Evolutionary conservation across 805 yeast genomes (phyloP).

Genomic region (Zygosaccharomyces lentus): DNA sequence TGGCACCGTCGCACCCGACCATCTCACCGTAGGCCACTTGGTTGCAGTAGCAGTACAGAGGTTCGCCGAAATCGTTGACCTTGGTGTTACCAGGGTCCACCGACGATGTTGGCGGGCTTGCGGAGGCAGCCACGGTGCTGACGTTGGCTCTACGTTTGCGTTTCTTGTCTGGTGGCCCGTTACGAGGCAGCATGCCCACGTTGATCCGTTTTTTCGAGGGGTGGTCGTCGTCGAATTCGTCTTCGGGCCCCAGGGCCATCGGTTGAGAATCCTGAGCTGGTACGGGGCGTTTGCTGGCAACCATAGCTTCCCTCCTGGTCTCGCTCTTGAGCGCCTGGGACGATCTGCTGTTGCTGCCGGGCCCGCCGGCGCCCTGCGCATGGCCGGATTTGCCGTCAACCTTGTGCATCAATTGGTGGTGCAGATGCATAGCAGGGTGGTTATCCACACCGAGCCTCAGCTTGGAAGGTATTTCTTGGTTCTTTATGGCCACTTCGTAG

Average conservation of each 20-base stretch:
- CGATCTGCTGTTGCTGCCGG: constrained; percentile 37
- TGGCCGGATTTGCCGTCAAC: constrained; percentile 21
- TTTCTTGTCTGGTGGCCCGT: constrained; percentile 24
- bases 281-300: constrained; percentile 56
- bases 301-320: constrained; percentile 85
- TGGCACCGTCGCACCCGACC: constrained; percentile 98
- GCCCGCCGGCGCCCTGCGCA: constrained; percentile 11
- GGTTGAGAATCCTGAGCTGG: constrained; percentile 7
- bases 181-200: constrained; percentile 11
- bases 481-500: constrained; percentile 64
- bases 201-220: constrained; percentile 19
- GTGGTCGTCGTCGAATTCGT: constrained; percentile 12
- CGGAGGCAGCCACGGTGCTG: constrained; percentile 7
- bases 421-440: constrained; percentile 79
- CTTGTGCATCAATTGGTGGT: constrained; percentile 36
- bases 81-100: constrained; percentile 12
- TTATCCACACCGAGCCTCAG: constrained; percentile 73
- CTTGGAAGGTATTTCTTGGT: constrained; percentile 73
- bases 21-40: constrained; percentile 97
- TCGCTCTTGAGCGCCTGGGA: constrained; percentile 78
- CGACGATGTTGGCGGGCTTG: constrained; percentile 8
- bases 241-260: constrained; percentile 16
- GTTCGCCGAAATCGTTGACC: constrained; percentile 51
- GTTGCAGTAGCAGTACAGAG: constrained; percentile 91
- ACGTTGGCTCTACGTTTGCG: constrained; percentile 17